phyloP scores from a whole-genome alignment of 2,329 filamentous ascomycete genomes.

The Colletotrichum noveboracense region DNA sequence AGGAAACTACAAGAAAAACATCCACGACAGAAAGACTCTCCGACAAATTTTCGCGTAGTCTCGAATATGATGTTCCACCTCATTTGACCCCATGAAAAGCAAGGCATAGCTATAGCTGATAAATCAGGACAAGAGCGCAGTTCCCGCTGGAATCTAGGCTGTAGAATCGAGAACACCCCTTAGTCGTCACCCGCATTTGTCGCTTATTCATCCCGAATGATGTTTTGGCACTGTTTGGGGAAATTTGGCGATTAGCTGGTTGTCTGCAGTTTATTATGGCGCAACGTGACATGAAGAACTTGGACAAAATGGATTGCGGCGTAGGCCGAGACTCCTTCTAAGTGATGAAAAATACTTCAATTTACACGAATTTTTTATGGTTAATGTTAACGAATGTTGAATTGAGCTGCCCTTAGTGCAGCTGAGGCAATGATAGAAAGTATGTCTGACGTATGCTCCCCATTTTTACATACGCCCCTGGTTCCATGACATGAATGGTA shows the following conservation, averaged over 20 bases:
- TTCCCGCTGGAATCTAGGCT: rapidly evolving
- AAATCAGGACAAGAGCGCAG: background rate
- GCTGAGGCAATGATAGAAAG: background rate
- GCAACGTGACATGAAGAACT: too few species aligned
- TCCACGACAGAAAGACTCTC: rapidly evolving
- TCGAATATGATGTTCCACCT: background rate
- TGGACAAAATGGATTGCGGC: background rate
- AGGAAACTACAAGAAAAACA: too few species aligned
- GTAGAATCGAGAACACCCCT: background rate
- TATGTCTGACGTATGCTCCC: background rate
- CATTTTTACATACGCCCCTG: background rate
- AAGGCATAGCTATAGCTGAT: background rate
- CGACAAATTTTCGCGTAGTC: too few species aligned
- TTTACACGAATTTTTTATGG: background rate
- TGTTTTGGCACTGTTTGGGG: rapidly evolving
- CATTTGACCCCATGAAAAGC: background rate
- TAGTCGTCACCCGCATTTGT: rapidly evolving
- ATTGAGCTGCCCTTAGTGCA: background rate
- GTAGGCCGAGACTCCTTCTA: background rate
- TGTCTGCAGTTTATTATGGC: rapidly evolving
- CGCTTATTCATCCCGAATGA: background rate
- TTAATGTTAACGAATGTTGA: background rate
- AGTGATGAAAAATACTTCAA: background rate
- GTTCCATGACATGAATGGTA: background rate
- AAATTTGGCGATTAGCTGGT: rapidly evolving